phyloP scores from a whole-genome alignment of 2,329 filamentous ascomycete genomes.

The Phaeosphaeria sp. region DNA sequence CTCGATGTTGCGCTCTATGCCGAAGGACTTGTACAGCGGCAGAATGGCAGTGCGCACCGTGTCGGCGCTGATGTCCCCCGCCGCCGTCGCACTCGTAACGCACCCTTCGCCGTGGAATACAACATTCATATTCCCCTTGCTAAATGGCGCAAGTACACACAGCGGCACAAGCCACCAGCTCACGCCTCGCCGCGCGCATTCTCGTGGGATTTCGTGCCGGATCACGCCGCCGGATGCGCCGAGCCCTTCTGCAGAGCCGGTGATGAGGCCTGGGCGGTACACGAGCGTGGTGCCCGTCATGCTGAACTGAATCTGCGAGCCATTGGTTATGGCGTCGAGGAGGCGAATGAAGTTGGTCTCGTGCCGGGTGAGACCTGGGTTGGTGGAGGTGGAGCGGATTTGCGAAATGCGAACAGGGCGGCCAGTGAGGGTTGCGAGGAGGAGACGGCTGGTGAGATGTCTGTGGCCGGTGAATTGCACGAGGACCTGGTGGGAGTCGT shows the following conservation, averaged over 20 bases:
- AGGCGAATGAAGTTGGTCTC: constrained; percentile 96
- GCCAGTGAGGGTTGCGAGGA: constrained; percentile 90
- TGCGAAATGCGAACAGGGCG: constrained; percentile 89
- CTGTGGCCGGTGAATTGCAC: constrained; percentile 84
- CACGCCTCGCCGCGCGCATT: constrained; percentile 78
- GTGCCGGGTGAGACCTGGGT: constrained; percentile 87
- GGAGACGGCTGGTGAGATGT: constrained; percentile 80
- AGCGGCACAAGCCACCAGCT: constrained; percentile 92
- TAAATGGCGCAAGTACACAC: constrained; percentile 89
- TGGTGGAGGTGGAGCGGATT: constrained; percentile 86
- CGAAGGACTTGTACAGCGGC: constrained; percentile 88
- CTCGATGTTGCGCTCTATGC: constrained; percentile 86
- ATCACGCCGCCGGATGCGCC: constrained; percentile 78
- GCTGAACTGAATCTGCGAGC: constrained; percentile 91
- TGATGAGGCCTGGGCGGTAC: constrained; percentile 91
- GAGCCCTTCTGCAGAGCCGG: constrained; percentile 77
- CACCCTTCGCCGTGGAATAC: constrained; percentile 89
- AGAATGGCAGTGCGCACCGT: constrained; percentile 92
- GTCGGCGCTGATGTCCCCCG: constrained; percentile 88
- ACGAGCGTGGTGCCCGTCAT: constrained; percentile 93
- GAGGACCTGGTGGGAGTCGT: constrained; percentile 52
- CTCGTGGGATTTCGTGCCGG: constrained; percentile 78
- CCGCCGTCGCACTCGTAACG: constrained; percentile 84
- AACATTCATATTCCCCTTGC: constrained; percentile 89
- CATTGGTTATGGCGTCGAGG: constrained; percentile 93